These are phyloP conservation scores for Malus hybrid DNA, from an alignment of 331 rosid species.

Conservation along the genomic window DNA sequence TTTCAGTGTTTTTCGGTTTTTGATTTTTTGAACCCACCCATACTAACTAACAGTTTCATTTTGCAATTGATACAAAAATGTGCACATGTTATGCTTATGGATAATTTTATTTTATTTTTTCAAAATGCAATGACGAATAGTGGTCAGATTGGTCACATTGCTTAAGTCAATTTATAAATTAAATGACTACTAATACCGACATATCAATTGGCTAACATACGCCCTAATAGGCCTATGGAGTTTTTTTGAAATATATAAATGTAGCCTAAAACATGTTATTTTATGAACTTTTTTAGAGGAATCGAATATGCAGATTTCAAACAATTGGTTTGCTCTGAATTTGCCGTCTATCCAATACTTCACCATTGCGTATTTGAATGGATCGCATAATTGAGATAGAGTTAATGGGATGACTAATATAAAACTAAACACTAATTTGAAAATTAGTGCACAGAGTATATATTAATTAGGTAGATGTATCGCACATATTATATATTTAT, in stretches of 20 bases:
- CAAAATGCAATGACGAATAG: neutral
- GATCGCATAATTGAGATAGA: too few species aligned
- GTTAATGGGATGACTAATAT: too few species aligned
- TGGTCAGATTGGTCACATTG: neutral
- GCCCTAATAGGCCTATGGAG: neutral
- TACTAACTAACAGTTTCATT: too few species aligned
- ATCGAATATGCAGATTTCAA: neutral
- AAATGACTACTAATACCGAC: neutral
- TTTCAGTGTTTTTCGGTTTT: too few species aligned
- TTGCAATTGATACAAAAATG: too few species aligned
- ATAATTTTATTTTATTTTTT: neutral
- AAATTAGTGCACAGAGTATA: too few species aligned
- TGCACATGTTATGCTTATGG: neutral
- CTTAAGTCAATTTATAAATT: neutral
- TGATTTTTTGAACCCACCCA: too few species aligned
- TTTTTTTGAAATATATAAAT: neutral
- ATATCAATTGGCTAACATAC: neutral
- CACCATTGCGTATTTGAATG: too few species aligned
- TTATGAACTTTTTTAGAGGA: neutral
- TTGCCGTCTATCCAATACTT: too few species aligned
- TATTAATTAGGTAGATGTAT: neutral
- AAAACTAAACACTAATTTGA: too few species aligned
- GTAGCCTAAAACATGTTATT: neutral
- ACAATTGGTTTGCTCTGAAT: neutral
- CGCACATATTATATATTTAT: neutral